Conservation (phyloP, 371 early-diverging fungal species). For the Dichotomocladium elegans region DNA sequence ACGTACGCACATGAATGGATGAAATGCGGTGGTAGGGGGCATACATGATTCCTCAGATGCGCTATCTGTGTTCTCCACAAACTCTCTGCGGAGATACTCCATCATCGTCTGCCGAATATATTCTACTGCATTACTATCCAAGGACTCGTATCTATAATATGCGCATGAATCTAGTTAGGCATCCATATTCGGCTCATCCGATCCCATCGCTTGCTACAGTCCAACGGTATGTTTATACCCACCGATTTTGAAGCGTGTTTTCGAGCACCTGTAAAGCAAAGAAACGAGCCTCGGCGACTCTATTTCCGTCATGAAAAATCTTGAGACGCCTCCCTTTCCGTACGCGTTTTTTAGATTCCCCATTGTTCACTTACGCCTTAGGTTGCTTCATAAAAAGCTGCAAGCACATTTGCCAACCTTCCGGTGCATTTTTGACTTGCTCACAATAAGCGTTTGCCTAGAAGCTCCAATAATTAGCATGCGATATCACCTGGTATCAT, state of each 20-base stretch:
- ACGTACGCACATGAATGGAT: too few relatives aligned
- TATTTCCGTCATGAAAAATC: slow-evolving; percentile 13
- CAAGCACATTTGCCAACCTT: slow-evolving; percentile 87
- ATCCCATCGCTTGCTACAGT: background rate
- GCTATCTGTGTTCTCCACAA: slow-evolving; percentile 43
- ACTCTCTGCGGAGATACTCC: slow-evolving; percentile 66
- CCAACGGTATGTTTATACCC: background rate
- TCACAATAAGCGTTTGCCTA: slow-evolving; percentile 89
- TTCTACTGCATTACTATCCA: slow-evolving; percentile 52
- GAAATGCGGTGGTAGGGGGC: too few relatives aligned
- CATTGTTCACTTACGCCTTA: slow-evolving; percentile 54
- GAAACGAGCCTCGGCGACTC: slow-evolving; percentile 77
- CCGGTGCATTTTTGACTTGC: slow-evolving; percentile 69
- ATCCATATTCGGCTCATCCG: too few relatives aligned
- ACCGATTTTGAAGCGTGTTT: slow-evolving; percentile 66
- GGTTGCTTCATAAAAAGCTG: slow-evolving; percentile 73
- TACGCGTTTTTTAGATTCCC: background rate
- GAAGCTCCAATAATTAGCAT: background rate
- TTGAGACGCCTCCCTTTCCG: background rate
- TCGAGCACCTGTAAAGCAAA: slow-evolving; percentile 87
- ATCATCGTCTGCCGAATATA: slow-evolving; percentile 69
- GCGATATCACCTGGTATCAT: background rate
- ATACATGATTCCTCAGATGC: slow-evolving; percentile 57
- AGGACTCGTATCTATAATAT: slow-evolving; percentile 49
- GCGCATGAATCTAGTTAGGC: too few relatives aligned